Conservation (phyloP, 1,284 basidiomycete genomes). For the Boletus semigastroideus region DNA sequence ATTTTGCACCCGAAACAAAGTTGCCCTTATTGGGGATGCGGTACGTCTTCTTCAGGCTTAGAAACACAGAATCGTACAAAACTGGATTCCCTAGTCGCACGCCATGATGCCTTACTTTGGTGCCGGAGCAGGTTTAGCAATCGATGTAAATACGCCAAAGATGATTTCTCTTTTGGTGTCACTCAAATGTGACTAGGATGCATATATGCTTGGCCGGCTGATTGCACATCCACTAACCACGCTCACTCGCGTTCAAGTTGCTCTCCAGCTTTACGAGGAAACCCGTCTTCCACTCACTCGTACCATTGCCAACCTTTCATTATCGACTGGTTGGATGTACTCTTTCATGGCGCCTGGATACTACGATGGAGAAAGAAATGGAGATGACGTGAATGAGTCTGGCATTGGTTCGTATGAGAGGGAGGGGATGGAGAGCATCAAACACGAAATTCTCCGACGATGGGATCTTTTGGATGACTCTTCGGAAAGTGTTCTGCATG, state of each 20-base stretch:
- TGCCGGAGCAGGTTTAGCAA: slow-evolving; percentile 32
- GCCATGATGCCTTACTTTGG: slow-evolving; percentile 33
- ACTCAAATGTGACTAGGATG: slow-evolving; percentile 28
- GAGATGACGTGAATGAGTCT: slow-evolving; percentile 4
- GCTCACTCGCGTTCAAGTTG: slow-evolving; percentile 16
- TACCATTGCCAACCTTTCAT: slow-evolving; percentile 9
- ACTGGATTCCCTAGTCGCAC: slow-evolving; percentile 23
- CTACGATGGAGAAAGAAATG: slow-evolving; percentile 21
- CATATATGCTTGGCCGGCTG: slow-evolving; percentile 35
- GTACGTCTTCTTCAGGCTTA: slow-evolving; percentile 15
- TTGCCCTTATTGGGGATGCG: slow-evolving; percentile 39
- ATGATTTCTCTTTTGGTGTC: neutral
- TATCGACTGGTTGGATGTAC: slow-evolving; percentile 14
- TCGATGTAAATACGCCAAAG: slow-evolving; percentile 27
- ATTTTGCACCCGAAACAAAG: slow-evolving; percentile 29
- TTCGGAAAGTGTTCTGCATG: neutral
- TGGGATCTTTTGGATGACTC: slow-evolving; percentile 4
- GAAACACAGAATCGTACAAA: too few relatives aligned
- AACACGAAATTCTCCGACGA: neutral
- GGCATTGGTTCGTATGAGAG: slow-evolving; percentile 16
- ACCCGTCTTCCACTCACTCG: slow-evolving; percentile 26
- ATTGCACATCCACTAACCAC: slow-evolving; percentile 29
- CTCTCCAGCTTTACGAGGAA: slow-evolving; percentile 33
- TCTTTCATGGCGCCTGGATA: slow-evolving; percentile 13
- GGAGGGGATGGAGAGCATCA: slow-evolving; percentile 10